Evolutionary conservation across 345 rosid species (phyloP), one percentile per base, ranked within the genome.

Genomic region (Pelargonium nanum): DNA sequence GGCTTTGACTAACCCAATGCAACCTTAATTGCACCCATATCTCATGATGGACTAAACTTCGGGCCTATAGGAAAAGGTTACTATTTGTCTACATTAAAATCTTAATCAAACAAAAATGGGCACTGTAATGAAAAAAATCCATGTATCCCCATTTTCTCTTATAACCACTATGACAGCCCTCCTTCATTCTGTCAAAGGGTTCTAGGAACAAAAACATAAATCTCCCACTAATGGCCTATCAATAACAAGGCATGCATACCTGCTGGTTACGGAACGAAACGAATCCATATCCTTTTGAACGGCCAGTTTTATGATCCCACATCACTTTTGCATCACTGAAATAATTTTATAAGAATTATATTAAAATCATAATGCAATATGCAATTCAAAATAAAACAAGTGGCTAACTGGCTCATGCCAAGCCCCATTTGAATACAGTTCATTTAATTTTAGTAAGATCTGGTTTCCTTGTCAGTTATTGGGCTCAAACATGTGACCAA

Each of bases 221-320:
- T 40, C 48, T 40, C 48, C 48, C 48, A 10, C 15, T 9, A 2
- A 12, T 9, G 48, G 15, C 15, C 15, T 40, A 40, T 40, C 10
- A 12, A 40, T 40, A 40, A 40, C 13, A 40, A n/a, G 15, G 10
- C 48, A 25, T 26, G 10, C 26, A 3, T 44, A 87, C 99, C 91
- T 87, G 96, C 63, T 93, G 99, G 68, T 66, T 86, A 64, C 96
- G 82, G 78, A 93, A 93, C 69, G 99, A 93, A 74, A 93, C 99
- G 69, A 93, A 93, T 20, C 99, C 96, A 71, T 87, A 90, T 23
- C 99, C 99, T 75, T 96, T 90, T 44, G 99, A 93, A 53, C 97
- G 96, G 28, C 97, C 97, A 55, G 99, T 93, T 77, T 89, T 93
- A 67, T 93, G 97, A 75, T 93, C 99, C 99, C 99, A 90, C 97